Conservation (phyloP, 805 yeast species). For the Lachancea kluyveri region DNA sequence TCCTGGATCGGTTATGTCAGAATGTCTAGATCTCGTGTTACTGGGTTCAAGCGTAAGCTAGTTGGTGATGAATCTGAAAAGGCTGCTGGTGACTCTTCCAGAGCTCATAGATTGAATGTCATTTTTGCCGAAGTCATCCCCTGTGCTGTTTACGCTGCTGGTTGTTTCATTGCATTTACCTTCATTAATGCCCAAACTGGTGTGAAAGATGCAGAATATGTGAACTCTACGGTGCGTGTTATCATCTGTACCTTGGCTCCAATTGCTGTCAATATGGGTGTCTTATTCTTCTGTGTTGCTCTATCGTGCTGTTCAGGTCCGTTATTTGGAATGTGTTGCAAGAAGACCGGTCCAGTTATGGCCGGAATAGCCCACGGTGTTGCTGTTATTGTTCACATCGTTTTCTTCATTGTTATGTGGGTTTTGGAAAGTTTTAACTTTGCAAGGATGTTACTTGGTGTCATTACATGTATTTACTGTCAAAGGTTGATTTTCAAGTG, state of each 20-base stretch:
- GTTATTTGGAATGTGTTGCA: conserved; percentile 86
- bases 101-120: conserved; percentile 76
- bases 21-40: conserved; percentile 75
- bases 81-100: conserved; percentile 74
- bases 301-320: conserved; percentile 98
- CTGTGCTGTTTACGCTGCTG: conserved; percentile 66
- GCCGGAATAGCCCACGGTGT: conserved; percentile 96
- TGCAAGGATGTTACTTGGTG: conserved; percentile 79
- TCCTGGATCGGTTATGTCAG: conserved; percentile 84
- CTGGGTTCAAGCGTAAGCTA: conserved; percentile 74
- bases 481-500: conserved; percentile 85
- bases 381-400: conserved; percentile 81
- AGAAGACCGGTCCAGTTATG: conserved; percentile 89
- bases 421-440: conserved; percentile 90
- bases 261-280: conserved; percentile 84
- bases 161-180: conserved; percentile 73
- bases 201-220: conserved; percentile 48
- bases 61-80: conserved; percentile 76
- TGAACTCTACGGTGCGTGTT: conserved; percentile 67
- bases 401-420: conserved; percentile 95
- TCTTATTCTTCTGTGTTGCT: conserved; percentile 65
- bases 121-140: conserved; percentile 68
- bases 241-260: conserved; percentile 85
- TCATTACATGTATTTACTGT: conserved; percentile 74
- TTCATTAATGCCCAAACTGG: conserved; percentile 84